A percentile compares a stretch with the other conserved stretches of the same genome.
phyloP scores from a whole-genome alignment of 176 grass and related monocot genomes.

The Tillandsia fasciculata region DNA sequence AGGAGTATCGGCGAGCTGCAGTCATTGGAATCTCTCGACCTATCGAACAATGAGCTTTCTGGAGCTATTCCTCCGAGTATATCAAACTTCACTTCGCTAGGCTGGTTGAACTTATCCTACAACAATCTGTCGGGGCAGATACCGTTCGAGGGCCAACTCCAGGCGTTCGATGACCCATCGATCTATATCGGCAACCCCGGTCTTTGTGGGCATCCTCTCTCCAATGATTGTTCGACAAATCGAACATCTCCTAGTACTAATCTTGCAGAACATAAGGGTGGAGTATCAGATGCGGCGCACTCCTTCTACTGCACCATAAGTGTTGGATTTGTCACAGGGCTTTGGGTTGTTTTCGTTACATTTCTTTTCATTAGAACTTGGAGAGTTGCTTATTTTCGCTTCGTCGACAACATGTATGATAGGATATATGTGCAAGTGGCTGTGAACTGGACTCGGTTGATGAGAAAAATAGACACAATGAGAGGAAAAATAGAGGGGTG shows the following conservation, averaged over 20 bases:
- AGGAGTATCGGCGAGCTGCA: constrained; percentile 3
- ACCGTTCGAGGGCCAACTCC: constrained; percentile 8
- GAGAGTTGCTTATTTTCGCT: constrained; percentile 16
- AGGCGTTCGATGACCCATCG: background rate
- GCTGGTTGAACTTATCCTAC: constrained; percentile 18
- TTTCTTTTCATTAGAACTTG: constrained; percentile 17
- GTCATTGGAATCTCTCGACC: constrained; percentile 25
- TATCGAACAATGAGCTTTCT: constrained; percentile 21
- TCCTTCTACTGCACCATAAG: constrained; percentile 3
- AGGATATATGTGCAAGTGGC: background rate
- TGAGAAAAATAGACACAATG: background rate
- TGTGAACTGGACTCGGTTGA: background rate
- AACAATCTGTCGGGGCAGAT: constrained; percentile 39
- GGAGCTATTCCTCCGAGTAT: constrained; percentile 19
- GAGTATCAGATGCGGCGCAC: too few species aligned
- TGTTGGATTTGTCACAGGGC: constrained; percentile 15
- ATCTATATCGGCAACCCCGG: constrained; percentile 18
- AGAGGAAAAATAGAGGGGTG: background rate
- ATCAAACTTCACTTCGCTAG: background rate
- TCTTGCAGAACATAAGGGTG: background rate
- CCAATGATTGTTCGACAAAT: constrained; percentile 1
- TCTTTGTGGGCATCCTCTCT: constrained; percentile 24
- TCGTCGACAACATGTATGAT: constrained; percentile 12
- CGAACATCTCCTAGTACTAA: background rate
- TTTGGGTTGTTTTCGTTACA: constrained; percentile 24